Evolutionary conservation across 345 rosid genomes (phyloP).

Genomic region (Zanthoxylum bungeanum): DNA sequence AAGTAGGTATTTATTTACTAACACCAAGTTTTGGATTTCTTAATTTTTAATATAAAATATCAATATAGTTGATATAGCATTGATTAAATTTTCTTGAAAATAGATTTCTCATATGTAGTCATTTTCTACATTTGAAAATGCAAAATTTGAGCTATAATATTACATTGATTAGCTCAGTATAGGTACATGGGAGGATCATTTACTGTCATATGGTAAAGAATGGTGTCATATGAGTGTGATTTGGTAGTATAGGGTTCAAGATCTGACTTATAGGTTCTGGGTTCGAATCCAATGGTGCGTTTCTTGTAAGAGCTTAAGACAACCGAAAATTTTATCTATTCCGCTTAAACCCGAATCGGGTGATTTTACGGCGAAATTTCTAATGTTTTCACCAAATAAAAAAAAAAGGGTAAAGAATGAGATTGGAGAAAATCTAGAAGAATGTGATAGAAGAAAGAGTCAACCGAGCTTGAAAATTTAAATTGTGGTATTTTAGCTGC

Average conservation of each 20-base stretch:
- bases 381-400: too few species aligned
- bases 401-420: too few species aligned
- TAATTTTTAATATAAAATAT: background rate
- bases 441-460: constrained; percentile 13
- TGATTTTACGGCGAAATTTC: too few species aligned
- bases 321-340: too few species aligned
- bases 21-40: background rate
- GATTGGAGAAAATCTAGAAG: constrained; percentile 6
- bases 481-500: constrained; percentile 13
- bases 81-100: background rate
- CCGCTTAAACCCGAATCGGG: too few species aligned
- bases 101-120: too few species aligned
- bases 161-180: background rate
- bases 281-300: too few species aligned
- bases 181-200: too few species aligned
- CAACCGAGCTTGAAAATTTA: background rate
- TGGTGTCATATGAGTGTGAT: too few species aligned
- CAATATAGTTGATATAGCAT: background rate
- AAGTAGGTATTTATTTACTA: background rate
- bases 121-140: background rate
- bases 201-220: background rate
- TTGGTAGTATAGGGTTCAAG: too few species aligned
- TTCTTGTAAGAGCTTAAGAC: too few species aligned
- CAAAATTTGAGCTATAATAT: background rate
- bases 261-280: too few species aligned